phyloP scores from a whole-genome alignment of 371 early-diverging fungal genomes.

The Mucor circinelloides region DNA sequence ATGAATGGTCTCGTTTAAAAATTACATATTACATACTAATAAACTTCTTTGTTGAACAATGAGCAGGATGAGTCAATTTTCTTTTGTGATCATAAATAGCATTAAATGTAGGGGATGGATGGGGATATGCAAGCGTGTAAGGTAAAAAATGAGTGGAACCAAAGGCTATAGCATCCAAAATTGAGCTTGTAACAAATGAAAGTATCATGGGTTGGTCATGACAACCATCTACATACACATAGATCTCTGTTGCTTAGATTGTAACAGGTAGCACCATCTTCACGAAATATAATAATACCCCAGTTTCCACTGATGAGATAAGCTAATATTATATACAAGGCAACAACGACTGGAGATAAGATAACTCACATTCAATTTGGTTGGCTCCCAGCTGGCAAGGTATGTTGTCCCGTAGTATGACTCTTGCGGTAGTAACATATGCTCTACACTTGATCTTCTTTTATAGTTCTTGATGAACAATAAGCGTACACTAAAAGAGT shows the following conservation, averaged over 20 bases:
- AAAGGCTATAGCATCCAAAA: background rate
- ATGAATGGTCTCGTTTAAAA: background rate
- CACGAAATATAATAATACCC: background rate
- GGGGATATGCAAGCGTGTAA: background rate
- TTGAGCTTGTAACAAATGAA: background rate
- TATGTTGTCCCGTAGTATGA: too few species aligned
- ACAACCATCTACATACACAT: background rate
- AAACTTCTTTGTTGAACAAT: background rate
- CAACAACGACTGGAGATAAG: background rate
- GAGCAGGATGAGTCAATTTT: background rate
- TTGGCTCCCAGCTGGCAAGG: background rate
- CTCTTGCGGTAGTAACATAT: too few species aligned
- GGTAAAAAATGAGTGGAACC: background rate
- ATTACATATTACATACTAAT: background rate
- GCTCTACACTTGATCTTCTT: too few species aligned
- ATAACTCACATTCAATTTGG: background rate
- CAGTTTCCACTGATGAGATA: background rate
- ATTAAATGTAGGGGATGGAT: background rate
- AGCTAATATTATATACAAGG: background rate
- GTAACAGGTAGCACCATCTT: background rate
- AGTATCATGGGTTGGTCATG: background rate
- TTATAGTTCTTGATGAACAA: too few species aligned
- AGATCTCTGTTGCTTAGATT: background rate
- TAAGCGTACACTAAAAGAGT: too few species aligned
- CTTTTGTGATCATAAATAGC: background rate